A percentile compares a stretch with the other conserved stretches of the same genome.
phyloP scores from a whole-genome alignment of 2,329 filamentous ascomycete genomes.

The Diplocarpon mali region DNA sequence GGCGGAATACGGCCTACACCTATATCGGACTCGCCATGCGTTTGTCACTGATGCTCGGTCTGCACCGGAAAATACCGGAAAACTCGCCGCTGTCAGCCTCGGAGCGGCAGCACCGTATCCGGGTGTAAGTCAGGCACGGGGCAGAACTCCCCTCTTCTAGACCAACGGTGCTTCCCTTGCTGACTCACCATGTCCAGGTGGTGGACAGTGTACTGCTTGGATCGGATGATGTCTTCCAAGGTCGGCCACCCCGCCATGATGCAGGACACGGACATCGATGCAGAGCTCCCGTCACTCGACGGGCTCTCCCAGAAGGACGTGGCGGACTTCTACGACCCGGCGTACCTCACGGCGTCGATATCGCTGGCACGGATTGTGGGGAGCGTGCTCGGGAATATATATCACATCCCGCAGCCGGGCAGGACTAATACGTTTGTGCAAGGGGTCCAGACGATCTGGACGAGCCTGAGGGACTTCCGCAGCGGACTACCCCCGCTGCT shows the following conservation, averaged over 20 bases:
- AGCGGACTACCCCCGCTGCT: conserved; percentile 29
- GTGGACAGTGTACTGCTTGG: conserved; percentile 35
- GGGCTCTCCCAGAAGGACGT: conserved; percentile 25
- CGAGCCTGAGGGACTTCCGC: conserved; percentile 30
- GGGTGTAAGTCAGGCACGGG: conserved; percentile 17
- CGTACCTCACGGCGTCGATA: conserved; percentile 30
- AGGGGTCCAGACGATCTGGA: conserved; percentile 31
- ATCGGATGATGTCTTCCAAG: conserved; percentile 38
- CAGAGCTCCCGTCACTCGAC: conserved; percentile 29
- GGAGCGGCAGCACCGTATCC: conserved; percentile 30
- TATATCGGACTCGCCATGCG: conserved; percentile 30
- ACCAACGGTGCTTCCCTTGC: too few species aligned
- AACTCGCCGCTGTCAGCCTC: conserved; percentile 27
- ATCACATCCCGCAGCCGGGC: conserved; percentile 6
- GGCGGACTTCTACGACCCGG: conserved; percentile 29
- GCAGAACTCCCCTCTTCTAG: too few species aligned
- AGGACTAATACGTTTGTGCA: conserved; percentile 25
- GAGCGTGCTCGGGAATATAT: conserved; percentile 17
- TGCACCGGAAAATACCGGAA: conserved; percentile 32
- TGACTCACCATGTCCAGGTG: conserved; percentile 15
- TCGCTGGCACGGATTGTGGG: conserved; percentile 30
- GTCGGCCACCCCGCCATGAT: conserved; percentile 38
- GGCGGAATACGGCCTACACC: conserved; percentile 27
- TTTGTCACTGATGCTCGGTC: conserved; percentile 31
- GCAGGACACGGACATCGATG: conserved; percentile 35